Percentiles rank a stretch among this genome's conserved stretches.
Conservation (phyloP, 2,329 filamentous ascomycete genomes). For the Albifimbria verrucaria region DNA sequence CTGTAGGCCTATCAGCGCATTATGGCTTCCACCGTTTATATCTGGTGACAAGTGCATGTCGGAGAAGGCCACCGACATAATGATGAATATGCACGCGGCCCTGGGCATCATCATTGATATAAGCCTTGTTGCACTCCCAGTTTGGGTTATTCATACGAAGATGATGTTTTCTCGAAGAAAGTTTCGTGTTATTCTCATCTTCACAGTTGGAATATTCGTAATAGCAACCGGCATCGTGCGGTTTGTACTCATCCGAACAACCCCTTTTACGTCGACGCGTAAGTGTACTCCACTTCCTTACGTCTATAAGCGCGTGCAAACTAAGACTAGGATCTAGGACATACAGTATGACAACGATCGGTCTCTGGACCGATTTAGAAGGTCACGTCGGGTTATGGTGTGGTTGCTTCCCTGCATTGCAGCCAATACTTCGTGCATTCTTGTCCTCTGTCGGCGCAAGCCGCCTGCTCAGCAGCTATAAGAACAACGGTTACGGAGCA, state of each 20-base stretch:
- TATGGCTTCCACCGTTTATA: slow-evolving; percentile 12
- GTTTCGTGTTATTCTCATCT: slow-evolving; percentile 31
- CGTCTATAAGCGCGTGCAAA: background rate
- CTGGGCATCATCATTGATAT: slow-evolving; percentile 31
- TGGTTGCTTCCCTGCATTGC: slow-evolving; percentile 36
- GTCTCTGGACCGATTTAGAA: slow-evolving; percentile 37
- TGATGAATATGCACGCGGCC: slow-evolving; percentile 31
- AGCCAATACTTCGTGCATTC: slow-evolving; percentile 32
- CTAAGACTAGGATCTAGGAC: slow-evolving; percentile 23
- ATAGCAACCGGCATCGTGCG: slow-evolving; percentile 34
- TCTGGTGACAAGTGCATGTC: slow-evolving; percentile 22
- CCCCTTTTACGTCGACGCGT: slow-evolving; percentile 28
- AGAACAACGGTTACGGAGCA: background rate
- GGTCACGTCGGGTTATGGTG: slow-evolving; percentile 41
- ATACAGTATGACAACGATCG: slow-evolving; percentile 31
- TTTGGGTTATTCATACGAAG: slow-evolving; percentile 33
- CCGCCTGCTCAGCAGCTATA: background rate
- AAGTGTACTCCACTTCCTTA: slow-evolving; percentile 10
- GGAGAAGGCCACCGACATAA: slow-evolving; percentile 15
- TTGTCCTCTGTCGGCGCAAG: slow-evolving; percentile 1
- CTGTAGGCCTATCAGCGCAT: slow-evolving; percentile 19
- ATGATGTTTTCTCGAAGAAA: slow-evolving; percentile 30
- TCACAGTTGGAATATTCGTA: slow-evolving; percentile 34
- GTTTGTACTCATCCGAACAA: slow-evolving; percentile 29
- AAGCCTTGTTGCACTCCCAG: slow-evolving; percentile 29